These are phyloP conservation scores for Penicillium janthinellum DNA, from an alignment of 2,329 filamentous ascomycete genomes.

Conservation along the genomic window DNA sequence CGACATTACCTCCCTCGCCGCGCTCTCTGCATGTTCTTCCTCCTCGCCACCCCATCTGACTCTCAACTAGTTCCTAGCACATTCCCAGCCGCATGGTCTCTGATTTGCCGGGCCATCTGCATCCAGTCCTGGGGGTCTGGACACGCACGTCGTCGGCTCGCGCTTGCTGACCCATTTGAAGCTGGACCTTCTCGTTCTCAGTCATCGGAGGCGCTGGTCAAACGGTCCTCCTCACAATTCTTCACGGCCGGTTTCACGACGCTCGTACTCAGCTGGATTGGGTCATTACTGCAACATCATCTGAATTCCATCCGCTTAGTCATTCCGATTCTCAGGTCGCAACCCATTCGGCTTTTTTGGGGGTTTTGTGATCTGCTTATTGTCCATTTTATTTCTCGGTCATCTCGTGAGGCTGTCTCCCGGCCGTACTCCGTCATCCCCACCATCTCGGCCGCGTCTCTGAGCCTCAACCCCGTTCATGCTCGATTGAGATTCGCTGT, in stretches of 20 bases:
- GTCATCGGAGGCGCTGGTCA: conserved; percentile 18
- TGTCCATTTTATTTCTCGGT: conserved; percentile 6
- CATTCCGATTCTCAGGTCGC: not conserved
- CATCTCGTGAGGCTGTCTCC: not conserved
- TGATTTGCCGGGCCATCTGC: not conserved
- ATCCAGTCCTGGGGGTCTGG: conserved; percentile 6
- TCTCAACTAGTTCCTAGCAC: conserved; percentile 14
- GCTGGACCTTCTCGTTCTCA: conserved; percentile 24
- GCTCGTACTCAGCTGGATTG: conserved; percentile 30
- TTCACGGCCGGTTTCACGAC: conserved; percentile 24
- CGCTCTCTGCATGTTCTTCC: not conserved
- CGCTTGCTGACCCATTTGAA: conserved; percentile 18
- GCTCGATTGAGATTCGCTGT: conserved; percentile 2
- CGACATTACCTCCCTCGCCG: conserved; percentile 8
- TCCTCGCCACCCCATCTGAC: conserved; percentile 21
- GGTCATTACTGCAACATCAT: conserved; percentile 23
- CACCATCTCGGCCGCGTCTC: not conserved
- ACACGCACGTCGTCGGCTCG: conserved; percentile 1
- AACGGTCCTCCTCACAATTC: conserved; percentile 22
- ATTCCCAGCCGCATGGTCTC: conserved; percentile 20
- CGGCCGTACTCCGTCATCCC: conserved; percentile 1
- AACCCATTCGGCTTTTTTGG: not conserved
- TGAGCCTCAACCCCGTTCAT: conserved; percentile 18
- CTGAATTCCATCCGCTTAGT: conserved; percentile 21
- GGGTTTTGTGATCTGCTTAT: not conserved